Percentiles rank a stretch among this genome's conserved stretches.
Conservation (phyloP, 495 filamentous ascomycete genomes). For the Penicillium nucicola region DNA sequence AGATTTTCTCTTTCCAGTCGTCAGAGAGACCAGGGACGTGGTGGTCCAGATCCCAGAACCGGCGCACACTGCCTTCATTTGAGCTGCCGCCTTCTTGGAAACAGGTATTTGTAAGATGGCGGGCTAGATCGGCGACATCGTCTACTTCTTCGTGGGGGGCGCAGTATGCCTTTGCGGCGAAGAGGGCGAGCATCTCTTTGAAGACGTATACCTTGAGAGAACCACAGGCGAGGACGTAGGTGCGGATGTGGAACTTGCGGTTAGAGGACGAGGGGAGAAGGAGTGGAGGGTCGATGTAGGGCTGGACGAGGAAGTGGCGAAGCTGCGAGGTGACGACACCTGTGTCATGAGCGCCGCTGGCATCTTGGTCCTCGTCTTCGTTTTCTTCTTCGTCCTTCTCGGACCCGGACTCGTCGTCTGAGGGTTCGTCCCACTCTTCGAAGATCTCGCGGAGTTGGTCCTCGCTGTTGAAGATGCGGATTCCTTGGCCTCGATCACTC, state of each 20-base stretch:
- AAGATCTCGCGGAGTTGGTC: slow-evolving; percentile 80
- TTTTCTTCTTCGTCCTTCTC: slow-evolving; percentile 34
- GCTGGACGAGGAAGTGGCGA: slow-evolving; percentile 91
- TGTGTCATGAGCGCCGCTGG: slow-evolving; percentile 24
- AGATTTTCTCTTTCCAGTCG: slow-evolving; percentile 59
- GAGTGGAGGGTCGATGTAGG: slow-evolving; percentile 90
- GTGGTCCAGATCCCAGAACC: slow-evolving; percentile 66
- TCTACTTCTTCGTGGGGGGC: slow-evolving; percentile 45
- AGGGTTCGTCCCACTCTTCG: slow-evolving; percentile 76
- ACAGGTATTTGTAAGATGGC: slow-evolving; percentile 92
- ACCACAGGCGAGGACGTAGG: slow-evolving; percentile 81
- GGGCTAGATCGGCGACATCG: slow-evolving; percentile 51
- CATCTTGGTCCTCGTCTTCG: slow-evolving; percentile 22
- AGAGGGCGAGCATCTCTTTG: slow-evolving; percentile 85
- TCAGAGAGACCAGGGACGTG: slow-evolving; percentile 29
- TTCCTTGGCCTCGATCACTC: slow-evolving; percentile 93
- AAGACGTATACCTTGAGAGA: slow-evolving; percentile 82
- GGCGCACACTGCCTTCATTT: slow-evolving; percentile 58
- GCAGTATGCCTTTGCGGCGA: slow-evolving; percentile 69
- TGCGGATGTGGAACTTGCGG: slow-evolving; percentile 91
- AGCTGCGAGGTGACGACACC: slow-evolving; percentile 83
- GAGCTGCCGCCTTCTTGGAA: slow-evolving; percentile 62
- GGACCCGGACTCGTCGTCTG: slow-evolving; percentile 35
- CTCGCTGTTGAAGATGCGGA: slow-evolving; percentile 80
- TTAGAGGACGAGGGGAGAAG: slow-evolving; percentile 61